Percentiles rank a stretch among this genome's conserved stretches.
These are phyloP conservation scores for Hymenoscyphus albidus DNA, from an alignment of 2,329 filamentous ascomycete species.

Conservation along the genomic window DNA sequence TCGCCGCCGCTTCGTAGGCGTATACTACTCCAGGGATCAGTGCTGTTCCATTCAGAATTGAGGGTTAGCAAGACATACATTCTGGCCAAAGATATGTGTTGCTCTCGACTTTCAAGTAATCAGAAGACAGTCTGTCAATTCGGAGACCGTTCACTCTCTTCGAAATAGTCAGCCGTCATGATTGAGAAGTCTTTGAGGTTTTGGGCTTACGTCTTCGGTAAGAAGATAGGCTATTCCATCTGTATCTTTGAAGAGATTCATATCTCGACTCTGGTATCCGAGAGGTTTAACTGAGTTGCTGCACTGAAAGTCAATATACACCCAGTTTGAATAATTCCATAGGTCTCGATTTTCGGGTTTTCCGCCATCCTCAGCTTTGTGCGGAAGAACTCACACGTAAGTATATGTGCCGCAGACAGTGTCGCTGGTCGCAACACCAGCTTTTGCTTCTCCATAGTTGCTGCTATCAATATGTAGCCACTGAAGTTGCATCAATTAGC, in stretches of 20 bases:
- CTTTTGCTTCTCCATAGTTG: conserved; percentile 59
- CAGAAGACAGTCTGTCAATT: conserved; percentile 52
- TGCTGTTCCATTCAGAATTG: background rate
- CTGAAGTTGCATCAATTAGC: background rate
- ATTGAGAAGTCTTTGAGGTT: conserved; percentile 42
- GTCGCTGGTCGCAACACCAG: conserved; percentile 58
- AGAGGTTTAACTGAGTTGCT: conserved; percentile 33
- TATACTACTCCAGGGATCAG: conserved; percentile 33
- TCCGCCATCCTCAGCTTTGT: background rate
- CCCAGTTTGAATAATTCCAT: too few relatives aligned
- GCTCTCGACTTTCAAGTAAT: conserved; percentile 40
- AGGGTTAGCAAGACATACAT: background rate
- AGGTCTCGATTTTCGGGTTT: too few relatives aligned
- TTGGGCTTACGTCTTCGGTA: conserved; percentile 53
- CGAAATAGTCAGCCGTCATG: conserved; percentile 33
- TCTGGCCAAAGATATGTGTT: conserved; percentile 2
- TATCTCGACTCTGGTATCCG: conserved; percentile 34
- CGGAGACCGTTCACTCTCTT: conserved; percentile 55
- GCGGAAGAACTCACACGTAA: conserved; percentile 36
- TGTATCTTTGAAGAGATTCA: conserved; percentile 45
- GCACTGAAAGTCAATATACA: background rate
- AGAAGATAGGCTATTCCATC: conserved; percentile 58
- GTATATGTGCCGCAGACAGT: conserved; percentile 54
- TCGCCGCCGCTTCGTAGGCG: conserved; percentile 58
- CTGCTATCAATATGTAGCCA: conserved; percentile 64